Evolutionary conservation across 2,329 filamentous ascomycete species (phyloP).

Genomic region (Aschersonia sp.): DNA sequence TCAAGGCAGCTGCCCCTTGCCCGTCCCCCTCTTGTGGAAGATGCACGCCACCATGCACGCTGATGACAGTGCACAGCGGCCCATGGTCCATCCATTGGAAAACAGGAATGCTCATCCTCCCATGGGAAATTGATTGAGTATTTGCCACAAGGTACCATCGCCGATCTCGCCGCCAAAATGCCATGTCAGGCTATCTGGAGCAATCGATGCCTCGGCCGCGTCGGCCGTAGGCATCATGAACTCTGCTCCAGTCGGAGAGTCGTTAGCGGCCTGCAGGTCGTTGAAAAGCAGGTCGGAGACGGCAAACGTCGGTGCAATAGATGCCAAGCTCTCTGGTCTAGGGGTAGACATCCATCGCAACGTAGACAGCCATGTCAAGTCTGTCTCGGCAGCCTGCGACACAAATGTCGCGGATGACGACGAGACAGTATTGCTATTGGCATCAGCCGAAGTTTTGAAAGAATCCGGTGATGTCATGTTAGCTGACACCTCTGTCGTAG

Average conservation of each 20-base stretch:
- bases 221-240: neutral
- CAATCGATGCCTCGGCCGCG: too few relatives aligned
- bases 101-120: neutral
- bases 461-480: too few relatives aligned
- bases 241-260: conserved; percentile 5
- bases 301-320: conserved; percentile 40
- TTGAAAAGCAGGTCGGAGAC: conserved; percentile 44
- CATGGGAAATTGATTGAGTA: conserved; percentile 34
- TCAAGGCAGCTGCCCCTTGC: too few relatives aligned
- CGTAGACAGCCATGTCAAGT: neutral
- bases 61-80: too few relatives aligned
- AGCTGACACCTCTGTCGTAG: neutral
- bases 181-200: conserved; percentile 16
- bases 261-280: conserved; percentile 31
- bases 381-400: neutral
- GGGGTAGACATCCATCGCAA: conserved; percentile 24
- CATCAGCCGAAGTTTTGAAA: neutral
- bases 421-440: neutral
- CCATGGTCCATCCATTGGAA: conserved; percentile 6
- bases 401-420: neutral
- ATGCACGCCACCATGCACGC: too few relatives aligned
- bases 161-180: conserved; percentile 41
- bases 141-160: conserved; percentile 39
- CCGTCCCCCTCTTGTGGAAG: too few relatives aligned
- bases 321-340: conserved; percentile 31